Conservation (phyloP, 257 asterid genomes). For the Solanum dulcamara region DNA sequence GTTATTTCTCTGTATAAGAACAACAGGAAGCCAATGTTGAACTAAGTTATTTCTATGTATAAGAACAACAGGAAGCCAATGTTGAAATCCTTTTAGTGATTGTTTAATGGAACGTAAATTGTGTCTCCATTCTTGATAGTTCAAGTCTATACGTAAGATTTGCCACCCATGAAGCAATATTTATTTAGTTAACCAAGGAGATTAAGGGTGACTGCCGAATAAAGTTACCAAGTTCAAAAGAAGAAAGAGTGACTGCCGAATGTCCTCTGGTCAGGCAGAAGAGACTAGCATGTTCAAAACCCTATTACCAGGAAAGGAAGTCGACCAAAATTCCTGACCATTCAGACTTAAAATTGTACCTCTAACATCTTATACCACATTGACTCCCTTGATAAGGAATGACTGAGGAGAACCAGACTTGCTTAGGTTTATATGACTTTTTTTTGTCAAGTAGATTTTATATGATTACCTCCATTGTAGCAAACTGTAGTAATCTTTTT, state of each 20-base stretch:
- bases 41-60: background rate
- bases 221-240: too few relatives aligned
- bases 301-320: background rate
- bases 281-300: background rate
- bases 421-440: background rate
- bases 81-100: background rate
- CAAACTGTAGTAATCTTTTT: background rate
- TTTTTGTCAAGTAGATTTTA: background rate
- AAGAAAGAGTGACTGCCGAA: background rate
- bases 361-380: background rate
- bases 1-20: background rate
- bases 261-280: background rate
- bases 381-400: background rate
- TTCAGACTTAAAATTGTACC: background rate
- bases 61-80: background rate
- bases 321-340: background rate
- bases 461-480: background rate
- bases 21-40: too few relatives aligned
- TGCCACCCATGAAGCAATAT: background rate
- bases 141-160: background rate
- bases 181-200: background rate
- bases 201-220: background rate
- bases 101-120: background rate
- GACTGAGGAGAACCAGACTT: background rate
- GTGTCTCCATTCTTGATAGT: background rate